Evolutionary conservation across 805 yeast species (phyloP).

Genomic region (Ogataea kodamae): DNA sequence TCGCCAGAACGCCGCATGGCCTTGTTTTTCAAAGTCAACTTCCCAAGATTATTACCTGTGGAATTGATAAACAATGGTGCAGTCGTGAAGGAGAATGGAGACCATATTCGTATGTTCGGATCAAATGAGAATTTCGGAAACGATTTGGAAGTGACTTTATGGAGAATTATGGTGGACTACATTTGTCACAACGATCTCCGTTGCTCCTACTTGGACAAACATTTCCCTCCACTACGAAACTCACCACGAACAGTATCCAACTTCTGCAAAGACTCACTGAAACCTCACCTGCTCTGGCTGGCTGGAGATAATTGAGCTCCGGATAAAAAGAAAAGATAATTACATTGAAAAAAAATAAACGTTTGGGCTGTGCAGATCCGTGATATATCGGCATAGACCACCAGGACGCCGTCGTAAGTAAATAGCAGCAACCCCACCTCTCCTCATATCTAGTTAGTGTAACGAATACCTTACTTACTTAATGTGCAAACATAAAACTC

Average conservation of each 20-base stretch:
- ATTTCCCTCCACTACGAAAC: conserved; percentile 22
- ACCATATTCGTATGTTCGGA: conserved; percentile 29
- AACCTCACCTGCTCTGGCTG: conserved; percentile 31
- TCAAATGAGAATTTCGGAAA: conserved; percentile 20
- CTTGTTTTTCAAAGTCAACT: conserved; percentile 33
- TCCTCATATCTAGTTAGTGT: too few relatives aligned
- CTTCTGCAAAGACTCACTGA: conserved; percentile 27
- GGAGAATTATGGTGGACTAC: conserved; percentile 34
- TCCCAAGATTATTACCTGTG: conserved; percentile 31
- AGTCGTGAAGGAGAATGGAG: conserved; percentile 33
- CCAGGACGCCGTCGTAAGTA: too few relatives aligned
- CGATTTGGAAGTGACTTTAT: conserved; percentile 25
- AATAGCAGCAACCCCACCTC: too few relatives aligned
- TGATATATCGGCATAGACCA: conserved; percentile 8
- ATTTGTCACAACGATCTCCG: conserved; percentile 27
- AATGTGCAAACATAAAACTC: too few relatives aligned
- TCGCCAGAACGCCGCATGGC: conserved; percentile 28
- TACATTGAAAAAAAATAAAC: too few relatives aligned
- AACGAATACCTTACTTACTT: too few relatives aligned
- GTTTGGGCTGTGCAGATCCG: conserved; percentile 8
- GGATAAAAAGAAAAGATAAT: conserved; percentile 5
- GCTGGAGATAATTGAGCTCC: conserved; percentile 15
- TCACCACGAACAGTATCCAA: conserved; percentile 11
- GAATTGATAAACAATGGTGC: conserved; percentile 26
- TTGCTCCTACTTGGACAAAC: conserved; percentile 27